A percentile compares a stretch with the other conserved stretches of the same genome.
These are phyloP conservation scores for Colletotrichum phormii DNA, from an alignment of 2,329 filamentous ascomycete species.

Conservation along the genomic window DNA sequence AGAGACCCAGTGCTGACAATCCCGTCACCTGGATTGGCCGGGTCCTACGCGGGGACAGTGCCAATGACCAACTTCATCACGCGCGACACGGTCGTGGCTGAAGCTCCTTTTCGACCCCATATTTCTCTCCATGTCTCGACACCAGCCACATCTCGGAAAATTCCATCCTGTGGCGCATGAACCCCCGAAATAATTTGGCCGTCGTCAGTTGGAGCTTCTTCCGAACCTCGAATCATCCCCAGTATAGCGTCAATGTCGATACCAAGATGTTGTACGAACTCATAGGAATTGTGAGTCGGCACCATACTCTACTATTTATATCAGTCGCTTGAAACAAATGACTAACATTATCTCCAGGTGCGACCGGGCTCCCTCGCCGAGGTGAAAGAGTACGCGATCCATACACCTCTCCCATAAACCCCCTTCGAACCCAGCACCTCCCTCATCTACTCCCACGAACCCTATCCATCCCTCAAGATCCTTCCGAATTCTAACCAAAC, in stretches of 20 bases:
- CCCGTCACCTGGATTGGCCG: slow-evolving; percentile 20
- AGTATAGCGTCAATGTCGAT: slow-evolving; percentile 44
- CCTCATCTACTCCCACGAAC: slow-evolving; percentile 12
- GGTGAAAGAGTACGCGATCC: slow-evolving; percentile 86
- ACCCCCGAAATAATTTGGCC: slow-evolving; percentile 29
- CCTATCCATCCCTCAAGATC: neutral
- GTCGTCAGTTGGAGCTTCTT: slow-evolving; percentile 17
- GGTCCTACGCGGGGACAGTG: slow-evolving; percentile 11
- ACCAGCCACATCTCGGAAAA: slow-evolving; percentile 26
- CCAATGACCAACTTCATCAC: slow-evolving; percentile 3
- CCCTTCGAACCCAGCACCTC: slow-evolving; percentile 18
- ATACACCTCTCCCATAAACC: slow-evolving; percentile 29
- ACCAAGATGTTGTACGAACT: slow-evolving; percentile 93
- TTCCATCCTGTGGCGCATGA: slow-evolving; percentile 20
- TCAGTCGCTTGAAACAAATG: neutral
- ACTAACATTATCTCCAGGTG: slow-evolving; percentile 68
- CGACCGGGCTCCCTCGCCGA: slow-evolving; percentile 90
- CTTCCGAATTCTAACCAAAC: neutral
- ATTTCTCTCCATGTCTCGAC: no score
- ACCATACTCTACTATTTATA: neutral
- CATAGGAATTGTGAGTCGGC: slow-evolving; percentile 85
- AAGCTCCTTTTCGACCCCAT: neutral
- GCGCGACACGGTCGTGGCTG: slow-evolving; percentile 20
- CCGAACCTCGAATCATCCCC: slow-evolving; percentile 15
- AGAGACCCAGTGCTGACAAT: slow-evolving; percentile 17